phyloP scores from a whole-genome alignment of 1,284 basidiomycete species.

The Cryptococcus sp. region DNA sequence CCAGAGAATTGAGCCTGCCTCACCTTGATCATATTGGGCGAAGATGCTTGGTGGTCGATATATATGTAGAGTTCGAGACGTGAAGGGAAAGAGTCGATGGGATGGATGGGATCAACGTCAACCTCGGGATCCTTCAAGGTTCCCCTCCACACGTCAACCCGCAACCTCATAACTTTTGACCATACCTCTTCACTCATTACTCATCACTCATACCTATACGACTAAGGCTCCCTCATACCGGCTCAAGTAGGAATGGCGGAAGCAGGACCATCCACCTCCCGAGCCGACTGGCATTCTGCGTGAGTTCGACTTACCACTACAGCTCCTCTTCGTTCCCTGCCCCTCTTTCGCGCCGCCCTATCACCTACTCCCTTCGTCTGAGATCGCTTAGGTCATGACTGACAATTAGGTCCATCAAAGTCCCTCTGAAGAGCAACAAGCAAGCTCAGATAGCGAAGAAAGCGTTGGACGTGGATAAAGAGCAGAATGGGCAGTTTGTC shows the following conservation, averaged over 20 bases:
- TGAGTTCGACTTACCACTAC: slow-evolving; percentile 7
- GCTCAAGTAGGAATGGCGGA: slow-evolving; percentile 4
- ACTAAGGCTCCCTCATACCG: no score
- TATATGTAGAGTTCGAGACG: not conserved
- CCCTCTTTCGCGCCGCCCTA: not conserved
- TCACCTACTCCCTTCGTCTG: not conserved
- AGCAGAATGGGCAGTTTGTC: slow-evolving; percentile 72
- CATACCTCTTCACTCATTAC: not conserved
- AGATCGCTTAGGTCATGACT: no score
- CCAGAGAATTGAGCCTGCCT: not conserved
- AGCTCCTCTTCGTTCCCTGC: not conserved
- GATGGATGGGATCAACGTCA: not conserved
- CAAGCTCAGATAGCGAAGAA: slow-evolving; percentile 73
- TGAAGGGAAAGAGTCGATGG: no score
- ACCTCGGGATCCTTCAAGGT: not conserved
- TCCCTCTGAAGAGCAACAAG: slow-evolving; percentile 65
- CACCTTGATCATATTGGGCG: slow-evolving; percentile 11
- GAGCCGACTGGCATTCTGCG: slow-evolving; percentile 31
- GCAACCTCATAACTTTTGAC: not conserved
- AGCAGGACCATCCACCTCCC: slow-evolving; percentile 10
- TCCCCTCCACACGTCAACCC: not conserved
- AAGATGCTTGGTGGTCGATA: not conserved
- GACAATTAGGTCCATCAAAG: slow-evolving; percentile 59
- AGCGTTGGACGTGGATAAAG: slow-evolving; percentile 75
- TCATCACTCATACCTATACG: no score